Base-by-base conservation (phyloP, 805 yeast species). In the Metschnikowia amazonensis region DNA sequence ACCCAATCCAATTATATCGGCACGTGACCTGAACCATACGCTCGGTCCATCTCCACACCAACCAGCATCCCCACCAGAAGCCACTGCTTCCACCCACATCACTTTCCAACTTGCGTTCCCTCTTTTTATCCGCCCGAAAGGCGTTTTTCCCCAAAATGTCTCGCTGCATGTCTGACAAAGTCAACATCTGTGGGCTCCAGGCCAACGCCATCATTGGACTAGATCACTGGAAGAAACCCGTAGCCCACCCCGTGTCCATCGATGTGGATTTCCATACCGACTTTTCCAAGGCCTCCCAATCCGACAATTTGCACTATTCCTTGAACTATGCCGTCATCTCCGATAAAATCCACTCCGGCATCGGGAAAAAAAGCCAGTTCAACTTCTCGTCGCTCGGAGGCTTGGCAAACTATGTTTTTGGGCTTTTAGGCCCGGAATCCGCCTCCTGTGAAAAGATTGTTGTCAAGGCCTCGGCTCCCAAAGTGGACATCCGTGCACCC, bases 291-390 rank as follows among this genome's bases (percentile, higher is more conserved):
- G 90, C 96, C n/a, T 81, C 92, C n/a, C 65, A 67, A 10, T 79
- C 82, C 0, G 98, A 92, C 65, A 92, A 90, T 59, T 72, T 92
- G 55, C 77, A 80, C 48, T 80, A 85, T 57, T 85, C 97, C 4
- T 76, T 92, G 51, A 92, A 92, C 64, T 92, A 92, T 64, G 97
- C 96, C 2, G 89, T 82, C 4, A 75, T 92, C 4, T 80, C 92
- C 3, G 72, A 88, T 42, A 78, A 79, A 33, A 67, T 92, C n/a
- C 62, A 77, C 32, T 69, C 72, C 4, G 76, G 66, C 51, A 77
- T 86, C 51, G 76, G 71, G 33, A 43, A 60, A 5, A 63, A 72
- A 48, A 66, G 65, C 20, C 69, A 60, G 45, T 59, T 55, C 31
- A 74, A 72, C 54, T 75, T 71, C 62, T 60, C 63, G 33, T 67